Percentiles rank a stretch among this genome's conserved stretches.
Conservation (phyloP, 176 grass and related monocot species). For the Oryza meridionalis region DNA sequence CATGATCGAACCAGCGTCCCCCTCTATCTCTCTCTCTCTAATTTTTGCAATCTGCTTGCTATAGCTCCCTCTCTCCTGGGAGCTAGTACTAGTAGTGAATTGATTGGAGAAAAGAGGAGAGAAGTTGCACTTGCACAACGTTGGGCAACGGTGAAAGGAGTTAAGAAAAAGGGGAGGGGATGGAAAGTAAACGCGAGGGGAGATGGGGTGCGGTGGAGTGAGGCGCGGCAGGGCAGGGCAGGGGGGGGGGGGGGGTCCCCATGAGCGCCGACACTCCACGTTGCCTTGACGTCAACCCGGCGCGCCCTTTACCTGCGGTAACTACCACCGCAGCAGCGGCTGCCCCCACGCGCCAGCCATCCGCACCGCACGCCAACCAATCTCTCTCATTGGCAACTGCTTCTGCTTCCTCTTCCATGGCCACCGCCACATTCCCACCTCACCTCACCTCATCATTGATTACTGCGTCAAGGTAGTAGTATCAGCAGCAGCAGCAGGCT, state of each 20-base stretch:
- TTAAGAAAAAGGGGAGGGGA: constrained; percentile 31
- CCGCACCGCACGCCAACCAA: neutral
- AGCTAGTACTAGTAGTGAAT: neutral
- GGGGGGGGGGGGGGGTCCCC: constrained; percentile 34
- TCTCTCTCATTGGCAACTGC: neutral
- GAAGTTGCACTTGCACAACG: constrained; percentile 2
- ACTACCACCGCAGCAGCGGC: constrained; percentile 38
- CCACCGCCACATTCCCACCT: neutral
- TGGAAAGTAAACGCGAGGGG: constrained; percentile 57
- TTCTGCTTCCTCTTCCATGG: neutral
- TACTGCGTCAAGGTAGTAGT: neutral
- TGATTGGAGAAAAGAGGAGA: neutral
- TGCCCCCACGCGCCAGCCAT: neutral
- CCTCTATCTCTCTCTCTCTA: neutral
- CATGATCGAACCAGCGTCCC: neutral
- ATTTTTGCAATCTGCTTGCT: neutral
- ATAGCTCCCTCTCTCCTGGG: neutral
- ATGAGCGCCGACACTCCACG: constrained; percentile 66
- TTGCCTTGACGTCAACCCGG: constrained; percentile 56
- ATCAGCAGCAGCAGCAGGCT: neutral
- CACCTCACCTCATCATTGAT: constrained; percentile 45
- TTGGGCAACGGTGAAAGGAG: constrained; percentile 31
- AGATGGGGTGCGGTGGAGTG: neutral
- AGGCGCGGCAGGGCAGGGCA: neutral
- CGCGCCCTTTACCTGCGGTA: constrained; percentile 57